Evolutionary conservation across 352 stramenopile genomes (phyloP).

Genomic region (Phytopythium montanum): DNA sequence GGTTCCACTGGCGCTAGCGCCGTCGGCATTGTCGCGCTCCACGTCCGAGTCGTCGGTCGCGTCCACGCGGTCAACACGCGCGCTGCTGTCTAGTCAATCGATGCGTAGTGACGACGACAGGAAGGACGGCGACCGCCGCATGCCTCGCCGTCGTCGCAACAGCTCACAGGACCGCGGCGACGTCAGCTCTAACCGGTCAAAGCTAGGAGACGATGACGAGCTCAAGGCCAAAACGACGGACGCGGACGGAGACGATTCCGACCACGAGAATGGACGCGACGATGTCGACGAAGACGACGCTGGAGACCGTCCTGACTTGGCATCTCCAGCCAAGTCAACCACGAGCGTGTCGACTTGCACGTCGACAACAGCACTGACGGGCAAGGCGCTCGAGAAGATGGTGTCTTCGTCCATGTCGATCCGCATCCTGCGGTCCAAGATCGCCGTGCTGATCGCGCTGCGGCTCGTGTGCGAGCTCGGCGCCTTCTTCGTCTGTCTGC

Average conservation of each 20-base stretch:
- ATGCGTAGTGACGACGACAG: neutral
- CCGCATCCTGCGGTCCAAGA: slow-evolving; percentile 42
- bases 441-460: slow-evolving; percentile 35
- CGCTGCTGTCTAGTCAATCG: slow-evolving; percentile 4
- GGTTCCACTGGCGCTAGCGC: slow-evolving; percentile 1
- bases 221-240: neutral
- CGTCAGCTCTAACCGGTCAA: neutral
- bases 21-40: slow-evolving; percentile 12
- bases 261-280: neutral
- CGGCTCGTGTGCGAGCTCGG: slow-evolving; percentile 52
- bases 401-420: slow-evolving; percentile 30
- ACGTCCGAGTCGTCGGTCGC: slow-evolving; percentile 17
- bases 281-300: neutral
- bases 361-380: slow-evolving; percentile 35
- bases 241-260: neutral
- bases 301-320: slow-evolving; percentile 15
- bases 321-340: slow-evolving; percentile 32
- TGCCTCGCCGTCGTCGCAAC: neutral
- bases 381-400: slow-evolving; percentile 20
- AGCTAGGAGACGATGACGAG: neutral
- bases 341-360: slow-evolving; percentile 29
- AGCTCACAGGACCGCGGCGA: slow-evolving; percentile 5
- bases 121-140: neutral
- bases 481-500: slow-evolving; percentile 66
- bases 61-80: slow-evolving; percentile 5